Base-by-base conservation (phyloP, 2,329 filamentous ascomycete species). In the Thermoascus crustaceus region DNA sequence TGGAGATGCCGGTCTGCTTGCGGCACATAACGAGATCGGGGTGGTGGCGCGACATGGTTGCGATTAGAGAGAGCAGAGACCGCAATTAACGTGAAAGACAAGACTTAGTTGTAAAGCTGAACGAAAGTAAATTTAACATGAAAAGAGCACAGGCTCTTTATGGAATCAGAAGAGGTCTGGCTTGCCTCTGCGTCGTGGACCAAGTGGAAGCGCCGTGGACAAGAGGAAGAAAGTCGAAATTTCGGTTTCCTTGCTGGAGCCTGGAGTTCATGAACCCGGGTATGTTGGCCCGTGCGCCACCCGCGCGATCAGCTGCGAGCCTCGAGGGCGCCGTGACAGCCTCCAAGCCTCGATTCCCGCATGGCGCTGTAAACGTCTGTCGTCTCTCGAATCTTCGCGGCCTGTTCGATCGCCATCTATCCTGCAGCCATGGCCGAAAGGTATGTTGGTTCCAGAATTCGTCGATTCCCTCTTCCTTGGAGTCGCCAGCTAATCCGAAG, bases 1-100 rank as follows among this genome's bases (percentile, higher is more conserved):
- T 94, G 55, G 88, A 85, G 61, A 96, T 95, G 67, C 91, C 91
- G 42, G 89, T 74, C 64, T 94, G 89, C 71, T 98, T 98, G 71
- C 89, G 88, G 77, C 91, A 98, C 89, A 96, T 96, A 54, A 98
- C 91, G 50, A 98, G 81, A 72, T 98, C 91, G 64, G 88, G 88
- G 64, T 95, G 86, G 75, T 94, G 86, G 69, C 86, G 85, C 58
- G 86, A 94, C 86, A 93, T 93, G 58, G 22, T 72, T 21, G 10
- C 16, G n/a, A 10, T 34, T 34, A 4, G 31, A 27, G n/a, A n/a
- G n/a, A n/a, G n/a, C n/a, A n/a, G n/a, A n/a, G n/a, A n/a, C n/a
- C n/a, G n/a, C n/a, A n/a, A n/a, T n/a, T n/a, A n/a, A n/a, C n/a
- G n/a, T n/a, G n/a, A n/a, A n/a, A n/a, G n/a, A n/a, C n/a, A n/a